Evolutionary conservation across 1,284 basidiomycete genomes (phyloP).

Genomic region (Coniferiporia sulphurascens): DNA sequence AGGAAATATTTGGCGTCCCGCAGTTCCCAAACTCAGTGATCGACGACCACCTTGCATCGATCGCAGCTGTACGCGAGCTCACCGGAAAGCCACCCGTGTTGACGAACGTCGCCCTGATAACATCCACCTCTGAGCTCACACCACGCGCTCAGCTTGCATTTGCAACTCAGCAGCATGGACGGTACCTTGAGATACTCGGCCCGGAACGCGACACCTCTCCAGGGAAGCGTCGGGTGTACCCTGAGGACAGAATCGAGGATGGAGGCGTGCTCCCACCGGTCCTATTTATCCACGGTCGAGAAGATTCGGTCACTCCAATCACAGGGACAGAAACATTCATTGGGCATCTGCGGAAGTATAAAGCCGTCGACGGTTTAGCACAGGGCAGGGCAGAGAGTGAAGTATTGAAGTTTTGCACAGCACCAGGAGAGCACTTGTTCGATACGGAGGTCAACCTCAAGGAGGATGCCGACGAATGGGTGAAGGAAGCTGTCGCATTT

Average conservation of each 20-base stretch:
- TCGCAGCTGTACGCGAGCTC: background rate
- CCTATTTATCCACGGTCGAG: slow-evolving; percentile 6
- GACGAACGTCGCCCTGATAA: slow-evolving; percentile 3
- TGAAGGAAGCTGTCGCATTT: slow-evolving; percentile 5
- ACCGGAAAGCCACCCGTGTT: slow-evolving; percentile 7
- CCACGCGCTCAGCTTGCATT: background rate
- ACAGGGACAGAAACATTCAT: slow-evolving; percentile 9
- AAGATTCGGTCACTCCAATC: slow-evolving; percentile 9
- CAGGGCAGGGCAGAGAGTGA: slow-evolving; percentile 1
- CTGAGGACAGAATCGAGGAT: slow-evolving; percentile 14
- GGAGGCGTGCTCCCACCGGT: slow-evolving; percentile 5
- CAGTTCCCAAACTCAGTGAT: slow-evolving; percentile 4
- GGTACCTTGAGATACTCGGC: slow-evolving; percentile 9
- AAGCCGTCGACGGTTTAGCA: slow-evolving; percentile 5
- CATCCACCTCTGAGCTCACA: background rate
- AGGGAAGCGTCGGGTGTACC: slow-evolving; percentile 5
- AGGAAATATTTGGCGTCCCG: slow-evolving; percentile 6
- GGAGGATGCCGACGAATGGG: background rate
- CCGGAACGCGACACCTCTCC: slow-evolving; percentile 5
- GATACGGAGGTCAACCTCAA: slow-evolving; percentile 4
- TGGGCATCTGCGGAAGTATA: slow-evolving; percentile 7
- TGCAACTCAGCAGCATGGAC: slow-evolving; percentile 9
- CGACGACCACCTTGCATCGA: slow-evolving; percentile 10
- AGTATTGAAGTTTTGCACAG: slow-evolving; percentile 7
- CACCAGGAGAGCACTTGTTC: slow-evolving; percentile 11